Base-by-base conservation (phyloP, 176 grass and related monocot species). In the Zea luxurians region DNA sequence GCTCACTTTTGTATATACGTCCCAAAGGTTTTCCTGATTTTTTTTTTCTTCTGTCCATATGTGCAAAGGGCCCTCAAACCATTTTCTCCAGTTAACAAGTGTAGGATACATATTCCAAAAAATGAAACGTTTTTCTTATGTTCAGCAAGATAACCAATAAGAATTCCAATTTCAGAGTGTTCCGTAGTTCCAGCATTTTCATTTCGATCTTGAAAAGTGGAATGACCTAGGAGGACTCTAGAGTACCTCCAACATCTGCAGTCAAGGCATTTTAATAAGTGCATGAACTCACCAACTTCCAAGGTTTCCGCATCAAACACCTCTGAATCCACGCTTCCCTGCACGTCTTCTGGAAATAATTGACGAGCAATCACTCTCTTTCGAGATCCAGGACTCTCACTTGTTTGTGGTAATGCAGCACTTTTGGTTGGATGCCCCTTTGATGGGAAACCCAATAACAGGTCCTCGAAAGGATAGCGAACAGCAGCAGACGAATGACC, bases 371-470 rank as follows among this genome's bases (percentile, higher is more conserved):
- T 27, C 27, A 27, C 27, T 27, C 27, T 27, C 27, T 27, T 27
- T 27, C 27, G 27, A 27, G 27, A 27, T 27, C 27, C 27, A 1
- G 27, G 27, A 27, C 27, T 27, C 27, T 27, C 27, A 27, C 27
- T 27, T 66, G 45, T 88, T 81, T 78, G 71, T 43, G 43, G 62
- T 45, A 55, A 78, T 64, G 72, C 52, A 65, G 10, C 68, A 58
- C 38, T 84, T 83, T 76, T 80, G 8, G 83, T 18, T 49, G 64
- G 64, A 65, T 60, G 9, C 49, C 41, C 41, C 86, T 88, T 82
- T 78, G 94, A 78, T 76, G 87, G 66, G 69, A 94, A 65, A 18
- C 82, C 5, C 45, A 90, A 20, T 59, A 48, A 70, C 48, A 97
- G 54, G 52, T 86, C 85, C 35, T 71, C 18, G 66, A 79, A 77